A percentile compares a stretch with the other conserved stretches of the same genome.
Evolutionary conservation across 257 asterid species (phyloP).

Genomic region (Fraxinus quadrangulata): DNA sequence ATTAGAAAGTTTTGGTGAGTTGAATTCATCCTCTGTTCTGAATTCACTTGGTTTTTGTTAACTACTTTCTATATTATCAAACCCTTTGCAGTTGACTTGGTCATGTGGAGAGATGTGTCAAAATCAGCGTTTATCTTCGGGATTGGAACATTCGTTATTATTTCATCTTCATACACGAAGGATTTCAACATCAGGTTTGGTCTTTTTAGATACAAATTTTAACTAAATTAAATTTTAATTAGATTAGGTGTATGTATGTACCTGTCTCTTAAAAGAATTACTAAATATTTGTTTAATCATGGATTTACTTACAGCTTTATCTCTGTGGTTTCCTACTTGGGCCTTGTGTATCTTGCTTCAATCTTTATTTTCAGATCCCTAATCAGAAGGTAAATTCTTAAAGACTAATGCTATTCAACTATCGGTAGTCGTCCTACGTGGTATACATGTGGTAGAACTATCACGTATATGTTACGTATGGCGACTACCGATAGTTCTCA

Average conservation of each 20-base stretch:
- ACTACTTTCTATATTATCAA: not conserved
- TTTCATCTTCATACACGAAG: conserved; percentile 76
- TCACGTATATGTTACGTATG: too few relatives aligned
- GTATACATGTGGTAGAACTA: too few relatives aligned
- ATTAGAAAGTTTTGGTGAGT: conserved; percentile 71
- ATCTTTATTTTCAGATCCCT: conserved; percentile 78
- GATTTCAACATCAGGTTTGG: conserved; percentile 77
- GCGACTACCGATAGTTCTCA: too few relatives aligned
- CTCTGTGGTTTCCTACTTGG: conserved; percentile 75
- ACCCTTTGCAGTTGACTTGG: conserved; percentile 53
- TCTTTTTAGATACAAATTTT: not conserved
- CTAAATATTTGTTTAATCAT: conserved; percentile 13
- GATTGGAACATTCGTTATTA: conserved; percentile 68
- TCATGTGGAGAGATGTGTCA: conserved; percentile 92
- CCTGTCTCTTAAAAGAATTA: not conserved
- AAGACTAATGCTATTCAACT: too few relatives aligned
- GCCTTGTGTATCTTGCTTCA: conserved; percentile 83
- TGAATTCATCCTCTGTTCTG: conserved; percentile 7
- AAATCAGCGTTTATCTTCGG: conserved; percentile 89
- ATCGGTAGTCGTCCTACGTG: too few relatives aligned
- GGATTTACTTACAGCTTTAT: conserved; percentile 69
- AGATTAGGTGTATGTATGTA: too few relatives aligned
- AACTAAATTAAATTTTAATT: not conserved
- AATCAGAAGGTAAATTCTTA: conserved; percentile 53
- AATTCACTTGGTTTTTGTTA: not conserved